Conservation (phyloP, 2,329 filamentous ascomycete species). For the Monosporascus ibericus region DNA sequence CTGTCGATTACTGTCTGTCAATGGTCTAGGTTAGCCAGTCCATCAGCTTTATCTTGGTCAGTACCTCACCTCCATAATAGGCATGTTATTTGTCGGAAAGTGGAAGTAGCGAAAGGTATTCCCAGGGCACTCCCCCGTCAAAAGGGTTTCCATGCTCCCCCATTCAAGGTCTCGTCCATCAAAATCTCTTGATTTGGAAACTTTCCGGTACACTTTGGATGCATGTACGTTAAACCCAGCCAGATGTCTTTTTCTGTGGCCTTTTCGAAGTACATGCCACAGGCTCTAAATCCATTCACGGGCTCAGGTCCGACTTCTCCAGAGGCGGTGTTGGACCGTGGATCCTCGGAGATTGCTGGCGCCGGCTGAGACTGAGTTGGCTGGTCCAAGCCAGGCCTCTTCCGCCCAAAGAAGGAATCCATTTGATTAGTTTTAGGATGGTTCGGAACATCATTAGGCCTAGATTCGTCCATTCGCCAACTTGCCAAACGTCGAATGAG, state of each 20-base stretch:
- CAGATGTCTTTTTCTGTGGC: background rate
- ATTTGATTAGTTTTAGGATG: too few species aligned
- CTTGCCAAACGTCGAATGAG: background rate
- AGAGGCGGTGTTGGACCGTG: background rate
- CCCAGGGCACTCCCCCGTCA: background rate
- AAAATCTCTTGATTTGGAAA: conserved; percentile 4
- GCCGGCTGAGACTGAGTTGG: background rate
- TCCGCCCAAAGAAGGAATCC: too few species aligned
- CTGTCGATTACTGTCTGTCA: conserved; percentile 2
- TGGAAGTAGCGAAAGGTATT: conserved; percentile 6
- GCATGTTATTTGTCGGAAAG: conserved; percentile 8
- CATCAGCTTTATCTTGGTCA: too few species aligned
- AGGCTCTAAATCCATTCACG: background rate
- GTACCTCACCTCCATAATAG: conserved; percentile 4
- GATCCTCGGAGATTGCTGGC: background rate
- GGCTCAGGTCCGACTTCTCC: background rate
- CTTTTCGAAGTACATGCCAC: background rate
- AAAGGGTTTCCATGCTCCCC: background rate
- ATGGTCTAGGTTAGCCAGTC: background rate
- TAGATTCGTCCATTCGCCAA: background rate
- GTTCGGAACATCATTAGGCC: too few species aligned
- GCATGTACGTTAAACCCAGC: background rate
- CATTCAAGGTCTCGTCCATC: background rate
- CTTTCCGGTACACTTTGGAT: background rate
- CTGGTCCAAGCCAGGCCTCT: background rate